Evolutionary conservation across 805 yeast genomes (phyloP).

Genomic region (Pichia nakasei): DNA sequence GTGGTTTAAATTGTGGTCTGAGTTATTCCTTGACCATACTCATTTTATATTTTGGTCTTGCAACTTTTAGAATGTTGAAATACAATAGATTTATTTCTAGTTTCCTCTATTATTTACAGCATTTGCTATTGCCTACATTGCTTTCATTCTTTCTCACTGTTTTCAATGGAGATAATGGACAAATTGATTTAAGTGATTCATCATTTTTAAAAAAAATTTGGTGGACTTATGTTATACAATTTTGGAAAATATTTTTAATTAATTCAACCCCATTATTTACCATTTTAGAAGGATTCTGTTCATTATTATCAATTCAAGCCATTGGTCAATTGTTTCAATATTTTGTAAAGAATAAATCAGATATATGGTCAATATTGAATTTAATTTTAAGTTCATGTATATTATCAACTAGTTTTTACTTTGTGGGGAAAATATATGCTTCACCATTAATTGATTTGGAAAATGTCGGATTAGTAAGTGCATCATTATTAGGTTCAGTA

Average conservation of each 20-base stretch:
- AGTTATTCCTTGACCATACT: conserved; percentile 72
- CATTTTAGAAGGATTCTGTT: conserved; percentile 85
- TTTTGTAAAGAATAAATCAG: conserved; percentile 55
- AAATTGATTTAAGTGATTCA: conserved; percentile 1
- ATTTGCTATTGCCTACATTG: conserved; percentile 72
- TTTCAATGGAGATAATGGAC: conserved; percentile 27
- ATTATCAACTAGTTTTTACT: conserved; percentile 67
- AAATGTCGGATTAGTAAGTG: conserved; percentile 59
- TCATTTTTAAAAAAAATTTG: conserved; percentile 19
- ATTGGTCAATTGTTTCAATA: conserved; percentile 75
- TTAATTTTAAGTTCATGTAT: conserved; percentile 66
- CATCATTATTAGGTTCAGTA: conserved; percentile 80
- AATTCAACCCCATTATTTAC: conserved; percentile 89
- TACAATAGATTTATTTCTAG: conserved; percentile 37
- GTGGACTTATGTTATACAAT: conserved; percentile 36
- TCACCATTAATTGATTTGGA: conserved; percentile 50
- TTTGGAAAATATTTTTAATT: conserved; percentile 65
- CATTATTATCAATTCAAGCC: conserved; percentile 85
- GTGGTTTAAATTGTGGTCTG: conserved; percentile 85
- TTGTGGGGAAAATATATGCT: conserved; percentile 74
- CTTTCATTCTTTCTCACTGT: conserved; percentile 58
- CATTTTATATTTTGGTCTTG: conserved; percentile 57
- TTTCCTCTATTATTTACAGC: conserved; percentile 68
- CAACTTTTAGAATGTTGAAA: conserved; percentile 56
- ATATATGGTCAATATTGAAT: conserved; percentile 69